Evolutionary conservation across 441 rosid species (phyloP), one percentile per base, ranked within the genome.

Genomic region (Mallotus repandus): DNA sequence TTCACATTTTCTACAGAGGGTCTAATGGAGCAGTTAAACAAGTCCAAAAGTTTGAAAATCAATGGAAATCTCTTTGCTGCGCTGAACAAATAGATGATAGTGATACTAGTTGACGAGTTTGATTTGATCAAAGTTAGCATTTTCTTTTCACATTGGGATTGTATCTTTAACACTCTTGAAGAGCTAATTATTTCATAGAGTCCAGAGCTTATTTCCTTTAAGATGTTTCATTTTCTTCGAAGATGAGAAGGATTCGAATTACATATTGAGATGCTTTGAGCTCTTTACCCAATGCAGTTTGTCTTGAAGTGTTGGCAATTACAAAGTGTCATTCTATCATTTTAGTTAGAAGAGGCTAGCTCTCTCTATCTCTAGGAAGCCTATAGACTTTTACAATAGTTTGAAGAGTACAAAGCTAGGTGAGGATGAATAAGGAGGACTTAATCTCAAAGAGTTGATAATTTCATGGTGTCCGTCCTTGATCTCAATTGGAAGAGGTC

Each of bases 181-280:
- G 61, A 66, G 55, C 56, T 66, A 66, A 10, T 3, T 0, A 46
- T 66, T 21, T 38, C 21, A 6, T 4, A 11, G 11, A 21, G 56
- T 32, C 35, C 38, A 66, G 14, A 19, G 15, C 29, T 66, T 12
- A 14, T 48, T 66, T 66, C 56, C n/a, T 49, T 66, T 7, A 35
- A 19, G 10, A 21, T 6, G 29, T 16, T 48, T 25, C 38, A 48
- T 13, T 66, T 11, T 41, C 69, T 5, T 7, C 61, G 12, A 54
- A 11, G 14, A 9, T 73, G 4, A 73, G 63, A 65, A 54, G 22
- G 45, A 64, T 73, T 64, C 22, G 9, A 46, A 64, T 73, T 64
- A 25, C 29, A 25, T 25, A 1, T 25, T 25, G 29, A 2, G 2
- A 25, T 1, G 29, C 1, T 0, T 1, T 2, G 2, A 25, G 29